A percentile compares a stretch with the other conserved stretches of the same genome.
phyloP scores from a whole-genome alignment of 2,329 filamentous ascomycete genomes.

The Curvularia eragrostidis region DNA sequence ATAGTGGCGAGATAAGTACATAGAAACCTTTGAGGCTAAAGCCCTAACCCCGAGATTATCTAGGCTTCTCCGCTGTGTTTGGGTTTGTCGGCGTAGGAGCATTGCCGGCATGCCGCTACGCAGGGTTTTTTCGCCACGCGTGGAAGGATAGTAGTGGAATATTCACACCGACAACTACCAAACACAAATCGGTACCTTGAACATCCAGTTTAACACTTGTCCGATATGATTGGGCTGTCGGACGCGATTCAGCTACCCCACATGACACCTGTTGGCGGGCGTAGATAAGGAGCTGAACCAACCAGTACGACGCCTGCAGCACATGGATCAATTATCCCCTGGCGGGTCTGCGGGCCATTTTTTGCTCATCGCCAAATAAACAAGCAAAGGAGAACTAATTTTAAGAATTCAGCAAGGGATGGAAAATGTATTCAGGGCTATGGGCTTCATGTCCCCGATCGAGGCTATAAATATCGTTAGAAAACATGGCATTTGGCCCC shows the following conservation, averaged over 20 bases:
- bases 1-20: too few relatives aligned
- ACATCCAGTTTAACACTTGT: not conserved
- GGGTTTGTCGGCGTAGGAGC: too few relatives aligned
- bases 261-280: not conserved
- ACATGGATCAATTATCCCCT: not conserved
- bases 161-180: not conserved
- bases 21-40: too few relatives aligned
- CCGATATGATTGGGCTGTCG: not conserved
- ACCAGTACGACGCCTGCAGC: not conserved
- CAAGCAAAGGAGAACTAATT: not conserved
- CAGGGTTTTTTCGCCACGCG: too few relatives aligned
- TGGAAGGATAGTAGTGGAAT: too few relatives aligned
- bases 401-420: not conserved
- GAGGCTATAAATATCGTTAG: not conserved
- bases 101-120: too few relatives aligned
- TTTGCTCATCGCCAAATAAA: not conserved
- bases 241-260: not conserved
- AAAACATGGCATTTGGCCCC: not conserved
- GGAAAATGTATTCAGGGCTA: not conserved
- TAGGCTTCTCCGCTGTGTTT: too few relatives aligned
- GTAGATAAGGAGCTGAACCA: not conserved
- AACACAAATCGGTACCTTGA: too few relatives aligned
- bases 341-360: not conserved
- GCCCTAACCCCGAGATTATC: too few relatives aligned
- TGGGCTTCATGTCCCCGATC: not conserved